phyloP scores from a whole-genome alignment of 371 early-diverging fungal genomes.

The Mucor indicus region DNA sequence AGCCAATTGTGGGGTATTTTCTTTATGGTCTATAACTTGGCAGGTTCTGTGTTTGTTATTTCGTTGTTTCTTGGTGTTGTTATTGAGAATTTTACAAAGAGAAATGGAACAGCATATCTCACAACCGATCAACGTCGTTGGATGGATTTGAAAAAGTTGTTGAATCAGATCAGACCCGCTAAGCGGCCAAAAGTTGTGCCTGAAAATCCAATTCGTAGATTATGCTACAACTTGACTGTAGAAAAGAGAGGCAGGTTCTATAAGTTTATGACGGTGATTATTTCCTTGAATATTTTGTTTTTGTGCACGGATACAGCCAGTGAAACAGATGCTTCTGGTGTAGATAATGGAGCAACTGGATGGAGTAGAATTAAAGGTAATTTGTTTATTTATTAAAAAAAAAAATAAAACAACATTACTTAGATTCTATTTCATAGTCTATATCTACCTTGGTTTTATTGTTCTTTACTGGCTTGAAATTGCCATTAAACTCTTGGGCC shows the following conservation, averaged over 20 bases:
- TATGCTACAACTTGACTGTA: conserved; percentile 46
- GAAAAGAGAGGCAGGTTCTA: conserved; percentile 55
- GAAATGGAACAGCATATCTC: conserved; percentile 63
- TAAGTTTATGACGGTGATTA: conserved; percentile 46
- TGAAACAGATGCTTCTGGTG: conserved; percentile 1
- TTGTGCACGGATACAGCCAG: conserved; percentile 49
- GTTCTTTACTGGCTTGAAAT: conserved; percentile 54
- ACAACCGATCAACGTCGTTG: conserved; percentile 70
- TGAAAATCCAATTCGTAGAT: conserved; percentile 28
- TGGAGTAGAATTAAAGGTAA: conserved; percentile 33
- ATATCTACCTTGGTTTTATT: conserved; percentile 47
- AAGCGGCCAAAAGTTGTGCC: conserved; percentile 48
- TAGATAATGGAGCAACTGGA: conserved; percentile 18
- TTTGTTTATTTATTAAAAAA: neutral
- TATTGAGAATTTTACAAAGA: conserved; percentile 61
- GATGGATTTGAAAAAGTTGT: conserved; percentile 66
- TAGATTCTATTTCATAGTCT: conserved; percentile 22
- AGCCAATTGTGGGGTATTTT: conserved; percentile 60
- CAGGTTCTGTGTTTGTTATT: conserved; percentile 63
- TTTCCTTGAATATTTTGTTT: conserved; percentile 50
- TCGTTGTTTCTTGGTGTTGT: conserved; percentile 70
- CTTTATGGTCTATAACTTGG: conserved; percentile 64
- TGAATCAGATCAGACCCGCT: conserved; percentile 59
- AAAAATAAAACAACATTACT: neutral
- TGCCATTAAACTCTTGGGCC: conserved; percentile 45